Evolutionary conservation across 2,329 filamentous ascomycete genomes (phyloP).

Genomic region (Colletotrichum tofieldiae): DNA sequence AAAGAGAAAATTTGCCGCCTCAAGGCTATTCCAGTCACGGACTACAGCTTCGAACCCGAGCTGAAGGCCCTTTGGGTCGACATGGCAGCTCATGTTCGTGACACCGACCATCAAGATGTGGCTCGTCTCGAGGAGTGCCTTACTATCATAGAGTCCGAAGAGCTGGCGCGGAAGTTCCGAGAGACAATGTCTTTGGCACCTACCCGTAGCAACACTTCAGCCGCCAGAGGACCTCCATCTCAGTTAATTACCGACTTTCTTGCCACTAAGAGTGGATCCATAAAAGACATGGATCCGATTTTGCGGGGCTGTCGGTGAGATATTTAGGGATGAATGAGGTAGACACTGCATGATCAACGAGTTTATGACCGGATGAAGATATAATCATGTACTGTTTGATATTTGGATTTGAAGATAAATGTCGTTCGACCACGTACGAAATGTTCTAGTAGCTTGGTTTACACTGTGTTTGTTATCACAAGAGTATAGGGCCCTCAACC

Average conservation of each 20-base stretch:
- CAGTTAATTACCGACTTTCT: slow-evolving; percentile 36
- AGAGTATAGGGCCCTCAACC: too few relatives aligned
- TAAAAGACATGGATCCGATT: neutral
- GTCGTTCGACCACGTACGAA: too few relatives aligned
- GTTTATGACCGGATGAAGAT: neutral
- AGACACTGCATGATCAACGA: neutral
- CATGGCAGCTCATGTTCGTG: slow-evolving; percentile 33
- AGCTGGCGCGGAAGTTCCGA: slow-evolving; percentile 22
- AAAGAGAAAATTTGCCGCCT: slow-evolving; percentile 37
- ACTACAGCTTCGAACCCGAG: slow-evolving; percentile 26
- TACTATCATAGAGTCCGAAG: slow-evolving; percentile 32
- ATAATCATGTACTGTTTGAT: neutral
- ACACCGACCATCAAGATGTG: slow-evolving; percentile 34
- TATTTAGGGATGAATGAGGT: neutral
- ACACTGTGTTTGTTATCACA: too few relatives aligned
- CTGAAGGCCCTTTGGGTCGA: slow-evolving; percentile 26
- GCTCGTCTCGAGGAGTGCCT: slow-evolving; percentile 35
- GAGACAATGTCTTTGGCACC: slow-evolving; percentile 32
- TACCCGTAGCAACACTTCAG: slow-evolving; percentile 31
- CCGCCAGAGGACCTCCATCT: slow-evolving; percentile 18
- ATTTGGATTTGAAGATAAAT: too few relatives aligned
- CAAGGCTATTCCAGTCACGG: slow-evolving; percentile 14
- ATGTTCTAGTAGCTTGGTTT: too few relatives aligned
- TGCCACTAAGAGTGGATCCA: slow-evolving; percentile 22
- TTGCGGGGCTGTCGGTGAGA: slow-evolving; percentile 8